Percentiles rank a stretch among this genome's conserved stretches.
Evolutionary conservation across 2,329 filamentous ascomycete species (phyloP).

Genomic region (Ilyonectria sp.): DNA sequence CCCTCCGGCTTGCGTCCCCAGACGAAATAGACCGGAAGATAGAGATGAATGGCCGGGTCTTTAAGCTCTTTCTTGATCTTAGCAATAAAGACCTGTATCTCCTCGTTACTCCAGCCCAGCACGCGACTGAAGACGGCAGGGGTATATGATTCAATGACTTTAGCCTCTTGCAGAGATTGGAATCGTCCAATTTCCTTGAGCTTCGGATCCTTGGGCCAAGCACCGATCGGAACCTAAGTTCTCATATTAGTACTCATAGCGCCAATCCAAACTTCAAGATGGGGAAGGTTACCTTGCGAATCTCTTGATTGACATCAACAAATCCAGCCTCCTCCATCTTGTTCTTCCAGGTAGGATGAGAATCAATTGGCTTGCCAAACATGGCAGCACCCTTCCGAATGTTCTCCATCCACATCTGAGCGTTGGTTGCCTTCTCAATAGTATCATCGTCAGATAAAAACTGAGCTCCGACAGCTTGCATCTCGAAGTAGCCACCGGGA

Average conservation of each 20-base stretch:
- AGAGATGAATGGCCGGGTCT: slow-evolving; percentile 36
- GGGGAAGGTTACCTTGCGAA: slow-evolving; percentile 7
- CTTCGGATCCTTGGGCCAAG: slow-evolving; percentile 22
- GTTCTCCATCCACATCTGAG: slow-evolving; percentile 4
- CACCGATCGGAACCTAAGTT: slow-evolving; percentile 28
- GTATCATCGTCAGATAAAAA: slow-evolving; percentile 14
- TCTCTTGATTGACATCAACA: slow-evolving; percentile 15
- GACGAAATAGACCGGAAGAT: slow-evolving; percentile 38
- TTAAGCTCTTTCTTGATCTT: slow-evolving; percentile 40
- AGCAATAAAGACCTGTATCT: slow-evolving; percentile 39
- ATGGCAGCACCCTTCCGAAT: slow-evolving; percentile 1
- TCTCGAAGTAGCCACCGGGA: no score
- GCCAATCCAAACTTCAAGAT: neutral
- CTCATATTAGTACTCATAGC: neutral
- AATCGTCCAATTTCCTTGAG: slow-evolving; percentile 30
- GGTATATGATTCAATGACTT: slow-evolving; percentile 37
- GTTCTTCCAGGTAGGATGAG: slow-evolving; percentile 9
- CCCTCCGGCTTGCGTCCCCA: slow-evolving; percentile 35
- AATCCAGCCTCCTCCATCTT: slow-evolving; percentile 21
- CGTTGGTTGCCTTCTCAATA: slow-evolving; percentile 1
- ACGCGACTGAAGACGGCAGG: slow-evolving; percentile 38
- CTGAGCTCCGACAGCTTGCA: neutral
- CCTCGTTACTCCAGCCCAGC: slow-evolving; percentile 18
- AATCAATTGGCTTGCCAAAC: slow-evolving; percentile 17
- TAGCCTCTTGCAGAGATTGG: slow-evolving; percentile 34